Evolutionary conservation across 352 stramenopile species (phyloP).

Genomic region (Globisporangium rhizosaccharum): DNA sequence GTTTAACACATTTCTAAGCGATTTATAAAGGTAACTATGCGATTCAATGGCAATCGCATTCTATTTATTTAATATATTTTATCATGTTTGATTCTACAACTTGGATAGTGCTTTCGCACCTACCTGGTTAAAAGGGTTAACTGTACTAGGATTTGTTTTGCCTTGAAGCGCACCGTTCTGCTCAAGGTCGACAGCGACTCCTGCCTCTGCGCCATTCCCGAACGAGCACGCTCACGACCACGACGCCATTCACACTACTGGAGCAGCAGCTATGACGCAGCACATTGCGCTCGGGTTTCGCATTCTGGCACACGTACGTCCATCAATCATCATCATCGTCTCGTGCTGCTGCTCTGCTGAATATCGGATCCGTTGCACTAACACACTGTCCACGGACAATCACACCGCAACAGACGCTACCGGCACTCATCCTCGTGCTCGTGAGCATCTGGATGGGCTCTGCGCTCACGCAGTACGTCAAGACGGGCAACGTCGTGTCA

Average conservation of each 20-base stretch:
- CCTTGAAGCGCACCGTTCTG: too few species aligned
- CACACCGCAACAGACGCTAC: slow-evolving; percentile 29
- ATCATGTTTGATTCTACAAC: too few species aligned
- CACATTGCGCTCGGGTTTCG: neutral
- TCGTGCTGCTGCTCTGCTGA: neutral
- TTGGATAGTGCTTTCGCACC: too few species aligned
- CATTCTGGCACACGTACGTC: slow-evolving; percentile 12
- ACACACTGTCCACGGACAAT: neutral
- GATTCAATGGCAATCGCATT: too few species aligned
- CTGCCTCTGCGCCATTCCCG: too few species aligned
- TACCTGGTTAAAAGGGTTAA: too few species aligned
- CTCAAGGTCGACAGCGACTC: too few species aligned
- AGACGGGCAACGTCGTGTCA: slow-evolving; percentile 35
- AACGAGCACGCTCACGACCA: neutral
- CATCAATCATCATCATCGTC: neutral
- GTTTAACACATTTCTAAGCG: neutral
- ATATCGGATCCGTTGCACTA: neutral
- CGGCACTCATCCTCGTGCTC: slow-evolving; percentile 54
- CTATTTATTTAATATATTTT: too few species aligned
- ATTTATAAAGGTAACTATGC: neutral
- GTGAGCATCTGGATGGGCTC: slow-evolving; percentile 72
- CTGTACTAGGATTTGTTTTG: too few species aligned
- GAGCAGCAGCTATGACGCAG: neutral
- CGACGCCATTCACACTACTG: neutral
- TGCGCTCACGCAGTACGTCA: slow-evolving; percentile 51